These are phyloP conservation scores for Penicillium sclerotigenum DNA, from an alignment of 2,329 filamentous ascomycete genomes.

Conservation along the genomic window DNA sequence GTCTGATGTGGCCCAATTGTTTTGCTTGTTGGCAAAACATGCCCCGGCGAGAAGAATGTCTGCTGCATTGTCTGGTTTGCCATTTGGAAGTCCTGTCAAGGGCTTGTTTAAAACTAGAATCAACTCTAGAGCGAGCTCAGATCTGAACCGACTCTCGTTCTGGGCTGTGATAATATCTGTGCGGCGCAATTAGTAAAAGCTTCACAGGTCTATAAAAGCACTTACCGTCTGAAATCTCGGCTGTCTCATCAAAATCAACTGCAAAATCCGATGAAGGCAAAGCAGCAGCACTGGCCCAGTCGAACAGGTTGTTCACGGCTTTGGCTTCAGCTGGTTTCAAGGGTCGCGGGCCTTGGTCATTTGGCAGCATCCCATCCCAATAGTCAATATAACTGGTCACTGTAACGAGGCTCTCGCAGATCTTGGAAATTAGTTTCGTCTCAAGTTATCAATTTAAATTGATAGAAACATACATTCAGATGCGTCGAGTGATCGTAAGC, in stretches of 20 bases:
- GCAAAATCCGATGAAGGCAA: conserved; percentile 36
- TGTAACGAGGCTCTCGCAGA: conserved; percentile 33
- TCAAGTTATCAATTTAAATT: too few species aligned
- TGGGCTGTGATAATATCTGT: conserved; percentile 23
- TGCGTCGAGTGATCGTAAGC: conserved; percentile 18
- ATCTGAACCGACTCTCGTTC: conserved; percentile 25
- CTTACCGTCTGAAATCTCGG: conserved; percentile 17
- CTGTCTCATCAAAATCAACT: conserved; percentile 25
- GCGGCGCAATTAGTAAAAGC: neutral
- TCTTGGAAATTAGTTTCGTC: conserved; percentile 18
- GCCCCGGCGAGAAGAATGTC: conserved; percentile 34
- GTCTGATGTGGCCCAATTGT: conserved; percentile 38
- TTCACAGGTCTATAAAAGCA: neutral
- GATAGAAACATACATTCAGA: conserved; percentile 22
- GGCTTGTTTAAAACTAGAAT: conserved; percentile 10
- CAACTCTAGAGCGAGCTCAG: conserved; percentile 31
- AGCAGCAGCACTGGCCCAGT: conserved; percentile 32
- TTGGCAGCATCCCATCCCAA: conserved; percentile 14
- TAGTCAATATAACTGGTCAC: conserved; percentile 24
- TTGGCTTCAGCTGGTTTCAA: conserved; percentile 24
- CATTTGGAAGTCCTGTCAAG: conserved; percentile 13
- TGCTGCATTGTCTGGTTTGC: conserved; percentile 17
- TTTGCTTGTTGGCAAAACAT: conserved; percentile 30
- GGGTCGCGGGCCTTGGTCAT: conserved; percentile 11
- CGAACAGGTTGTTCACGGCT: conserved; percentile 28